phyloP scores from a whole-genome alignment of 169 alveolate genomes.

The Eimeria sp. region DNA sequence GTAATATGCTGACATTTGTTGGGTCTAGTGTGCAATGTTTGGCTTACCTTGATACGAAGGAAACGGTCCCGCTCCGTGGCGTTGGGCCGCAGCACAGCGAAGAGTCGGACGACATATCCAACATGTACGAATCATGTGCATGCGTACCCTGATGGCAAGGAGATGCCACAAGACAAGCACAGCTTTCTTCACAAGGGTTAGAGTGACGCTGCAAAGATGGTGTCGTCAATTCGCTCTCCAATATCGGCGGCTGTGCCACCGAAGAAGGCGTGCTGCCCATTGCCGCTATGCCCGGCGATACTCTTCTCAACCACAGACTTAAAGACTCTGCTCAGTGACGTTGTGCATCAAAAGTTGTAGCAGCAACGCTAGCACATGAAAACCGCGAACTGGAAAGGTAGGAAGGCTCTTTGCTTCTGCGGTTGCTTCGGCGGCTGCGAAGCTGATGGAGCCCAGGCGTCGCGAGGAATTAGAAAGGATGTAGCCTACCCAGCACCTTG shows the following conservation, averaged over 20 bases:
- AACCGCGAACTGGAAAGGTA: background rate
- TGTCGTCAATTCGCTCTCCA: slow-evolving; percentile 45
- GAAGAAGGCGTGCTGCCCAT: slow-evolving; percentile 71
- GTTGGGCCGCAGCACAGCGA: slow-evolving; percentile 56
- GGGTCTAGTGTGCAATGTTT: background rate
- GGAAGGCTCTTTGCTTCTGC: slow-evolving; percentile 11
- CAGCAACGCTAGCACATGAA: background rate
- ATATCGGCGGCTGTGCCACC: slow-evolving; percentile 53
- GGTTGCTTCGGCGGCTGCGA: slow-evolving; percentile 18
- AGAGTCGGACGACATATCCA: slow-evolving; percentile 44
- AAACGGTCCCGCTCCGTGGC: background rate
- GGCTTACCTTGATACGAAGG: slow-evolving; percentile 60
- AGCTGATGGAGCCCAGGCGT: slow-evolving; percentile 18
- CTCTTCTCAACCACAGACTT: background rate
- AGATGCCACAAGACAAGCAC: slow-evolving; percentile 33
- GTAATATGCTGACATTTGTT: background rate
- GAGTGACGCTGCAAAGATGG: slow-evolving; percentile 38
- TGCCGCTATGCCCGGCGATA: background rate
- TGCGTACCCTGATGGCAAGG: background rate
- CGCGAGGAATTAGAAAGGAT: slow-evolving; percentile 13
- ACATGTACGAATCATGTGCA: slow-evolving; percentile 11
- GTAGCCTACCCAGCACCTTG: background rate
- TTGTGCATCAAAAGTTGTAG: background rate
- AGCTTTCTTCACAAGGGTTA: slow-evolving; percentile 25
- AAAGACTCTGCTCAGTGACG: background rate